Percentiles rank a stretch among this genome's conserved stretches.
Conservation (phyloP, 257 asterid genomes). For the Capsicum rhomboideum region DNA sequence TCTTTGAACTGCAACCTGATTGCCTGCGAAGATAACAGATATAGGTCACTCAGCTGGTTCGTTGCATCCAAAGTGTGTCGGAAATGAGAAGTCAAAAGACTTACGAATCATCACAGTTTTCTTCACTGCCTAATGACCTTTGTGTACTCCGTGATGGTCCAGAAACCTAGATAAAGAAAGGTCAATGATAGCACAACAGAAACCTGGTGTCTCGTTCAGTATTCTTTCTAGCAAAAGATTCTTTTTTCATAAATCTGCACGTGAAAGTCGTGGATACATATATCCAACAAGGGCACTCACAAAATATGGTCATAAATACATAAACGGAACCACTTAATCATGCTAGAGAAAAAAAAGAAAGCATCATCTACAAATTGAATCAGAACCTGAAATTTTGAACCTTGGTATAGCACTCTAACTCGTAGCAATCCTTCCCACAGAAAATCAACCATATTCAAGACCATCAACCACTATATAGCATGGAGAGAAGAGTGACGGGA, state of each 20-base stretch:
- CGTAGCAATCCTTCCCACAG: not conserved
- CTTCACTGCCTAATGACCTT: conserved; percentile 55
- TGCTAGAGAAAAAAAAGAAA: not conserved
- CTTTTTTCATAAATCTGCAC: too few relatives aligned
- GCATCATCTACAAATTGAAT: not conserved
- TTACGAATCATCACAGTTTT: conserved; percentile 63
- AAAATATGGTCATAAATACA: not conserved
- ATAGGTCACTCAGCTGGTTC: not conserved
- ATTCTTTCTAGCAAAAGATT: not conserved
- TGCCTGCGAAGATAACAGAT: conserved; percentile 34
- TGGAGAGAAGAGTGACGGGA: not conserved
- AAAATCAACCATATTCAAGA: not conserved
- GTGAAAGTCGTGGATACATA: not conserved
- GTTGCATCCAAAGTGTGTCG: not conserved
- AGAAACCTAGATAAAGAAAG: conserved; percentile 30
- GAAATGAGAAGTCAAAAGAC: conserved; percentile 14
- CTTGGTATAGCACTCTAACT: not conserved
- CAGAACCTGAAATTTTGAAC: not conserved
- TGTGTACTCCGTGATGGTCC: conserved; percentile 43
- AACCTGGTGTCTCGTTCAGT: not conserved
- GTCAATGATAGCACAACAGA: not conserved
- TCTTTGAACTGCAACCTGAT: conserved; percentile 56
- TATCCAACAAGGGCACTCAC: not conserved
- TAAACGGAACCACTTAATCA: not conserved
- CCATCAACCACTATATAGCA: not conserved